Percentiles rank a stretch among this genome's conserved stretches.
Conservation (phyloP, 768 basidiomycete species). For the Leccinum ochraceum region DNA sequence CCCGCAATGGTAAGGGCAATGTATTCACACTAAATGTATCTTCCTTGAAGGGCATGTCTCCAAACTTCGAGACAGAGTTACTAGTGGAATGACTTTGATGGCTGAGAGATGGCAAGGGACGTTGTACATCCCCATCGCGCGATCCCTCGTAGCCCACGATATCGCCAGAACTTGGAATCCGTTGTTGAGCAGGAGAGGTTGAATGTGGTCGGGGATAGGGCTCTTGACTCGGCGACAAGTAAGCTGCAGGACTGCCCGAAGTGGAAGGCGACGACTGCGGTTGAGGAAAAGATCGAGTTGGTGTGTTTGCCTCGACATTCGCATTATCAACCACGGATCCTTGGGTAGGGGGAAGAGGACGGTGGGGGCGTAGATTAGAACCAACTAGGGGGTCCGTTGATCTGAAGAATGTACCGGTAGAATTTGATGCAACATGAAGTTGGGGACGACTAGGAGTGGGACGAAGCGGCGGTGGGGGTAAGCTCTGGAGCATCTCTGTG, state of each 20-base stretch:
- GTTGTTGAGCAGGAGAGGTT: conserved; percentile 42
- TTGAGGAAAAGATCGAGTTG: conserved; percentile 24
- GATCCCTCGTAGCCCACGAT: conserved; percentile 15
- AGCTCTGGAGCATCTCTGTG: conserved; percentile 29
- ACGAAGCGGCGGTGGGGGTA: conserved; percentile 24
- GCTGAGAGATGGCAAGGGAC: conserved; percentile 26
- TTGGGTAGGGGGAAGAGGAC: conserved; percentile 34
- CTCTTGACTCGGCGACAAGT: conserved; percentile 51
- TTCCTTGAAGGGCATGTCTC: conserved; percentile 32
- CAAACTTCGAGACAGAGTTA: conserved; percentile 33
- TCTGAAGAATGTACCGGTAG: conserved; percentile 14
- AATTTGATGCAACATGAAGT: conserved; percentile 24
- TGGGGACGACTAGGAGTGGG: conserved; percentile 33
- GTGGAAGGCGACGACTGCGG: conserved; percentile 26
- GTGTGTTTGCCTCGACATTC: conserved; percentile 20
- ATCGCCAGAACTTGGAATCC: conserved; percentile 26
- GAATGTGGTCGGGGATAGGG: conserved; percentile 66
- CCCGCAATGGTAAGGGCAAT: conserved; percentile 29
- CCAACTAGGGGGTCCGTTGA: conserved; percentile 20
- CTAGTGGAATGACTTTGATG: conserved; percentile 30
- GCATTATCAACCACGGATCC: conserved; percentile 20
- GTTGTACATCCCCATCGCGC: conserved; percentile 34
- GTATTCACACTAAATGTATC: conserved; percentile 27
- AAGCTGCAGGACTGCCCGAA: conserved; percentile 23
- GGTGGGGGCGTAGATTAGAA: conserved; percentile 24